Base-by-base conservation (phyloP, 2,329 filamentous ascomycete species). In the Lasiodiplodia theobromae region DNA sequence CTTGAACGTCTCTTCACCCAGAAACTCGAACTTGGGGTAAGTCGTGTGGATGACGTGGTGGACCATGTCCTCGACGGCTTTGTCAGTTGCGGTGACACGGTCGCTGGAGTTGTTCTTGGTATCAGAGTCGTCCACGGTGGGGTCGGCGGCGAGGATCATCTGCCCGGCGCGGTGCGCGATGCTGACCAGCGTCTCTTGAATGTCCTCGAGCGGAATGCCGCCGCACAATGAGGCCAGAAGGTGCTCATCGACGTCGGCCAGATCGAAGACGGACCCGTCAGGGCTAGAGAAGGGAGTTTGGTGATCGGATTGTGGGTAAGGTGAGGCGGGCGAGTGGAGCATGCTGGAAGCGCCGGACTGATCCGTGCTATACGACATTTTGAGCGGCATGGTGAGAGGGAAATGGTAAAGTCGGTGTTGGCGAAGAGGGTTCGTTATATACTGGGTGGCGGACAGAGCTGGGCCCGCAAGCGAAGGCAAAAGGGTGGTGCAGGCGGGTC, bases 81-180 rank as follows among this genome's bases (percentile, higher is more conserved):
- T 82, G 75, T 88, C 86, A 68, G 85, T 86, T 69, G 84, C 81
- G 1, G 86, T 87, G 49, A 88, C 86, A 2, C 86, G 77, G 70
- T 88, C 86, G 18, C 82, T 82, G 49, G 82, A 74, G 69, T 80
- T 81, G 68, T 78, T 78, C 70, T 81, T 80, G 2, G 71, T 72
- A 8, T 71, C 66, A 1, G 78, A 74, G 21, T 73, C 71, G 12
- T 71, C 71, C 31, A 75, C 68, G 2, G 70, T 71, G 4, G 71
- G 71, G 53, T 79, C 76, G 16, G 77, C 78, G 6, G 70, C 71
- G 5, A 77, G 54, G 75, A 80, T 79, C 70, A 78, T 78, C 2
- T 71, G 69, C 3, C 77, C 78, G 1, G 73, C 77, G 1, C 68
- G 70, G 23, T 72, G 70, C 16, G 77, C 78, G 25, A 80, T 52